Conservation (phyloP, 768 basidiomycete genomes). For the Psilocybe cyanescens region DNA sequence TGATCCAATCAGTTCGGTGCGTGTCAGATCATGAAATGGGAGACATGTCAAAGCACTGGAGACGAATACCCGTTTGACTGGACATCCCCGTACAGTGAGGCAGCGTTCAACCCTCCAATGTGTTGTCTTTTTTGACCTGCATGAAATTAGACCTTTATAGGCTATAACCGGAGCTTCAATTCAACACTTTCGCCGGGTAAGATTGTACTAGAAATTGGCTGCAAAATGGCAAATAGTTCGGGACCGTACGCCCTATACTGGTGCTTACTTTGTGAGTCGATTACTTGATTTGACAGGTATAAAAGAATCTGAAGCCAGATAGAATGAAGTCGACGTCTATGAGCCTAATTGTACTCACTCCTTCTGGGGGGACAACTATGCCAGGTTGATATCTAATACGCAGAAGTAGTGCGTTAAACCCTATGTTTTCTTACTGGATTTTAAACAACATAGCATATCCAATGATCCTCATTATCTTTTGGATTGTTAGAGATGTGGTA, state of each 20-base stretch:
- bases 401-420: conserved; percentile 16
- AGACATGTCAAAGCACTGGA: conserved; percentile 51
- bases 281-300: conserved; percentile 4
- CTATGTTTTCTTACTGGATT: too few species aligned
- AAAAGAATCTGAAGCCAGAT: too few species aligned
- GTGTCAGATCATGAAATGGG: conserved; percentile 45
- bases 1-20: conserved; percentile 14
- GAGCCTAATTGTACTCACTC: conserved; percentile 18
- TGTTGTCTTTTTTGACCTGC: conserved; percentile 32
- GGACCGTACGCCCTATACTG: conserved; percentile 10
- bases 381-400: conserved; percentile 15
- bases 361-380: conserved; percentile 21
- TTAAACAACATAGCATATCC: neutral
- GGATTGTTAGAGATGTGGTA: conserved; percentile 23
- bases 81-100: conserved; percentile 31
- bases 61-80: conserved; percentile 53
- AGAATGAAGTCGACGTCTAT: conserved; percentile 18
- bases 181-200: conserved; percentile 13
- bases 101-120: conserved; percentile 29
- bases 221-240: conserved; percentile 17
- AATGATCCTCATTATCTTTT: conserved; percentile 21
- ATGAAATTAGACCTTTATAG: neutral
- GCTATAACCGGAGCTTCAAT: conserved; percentile 22
- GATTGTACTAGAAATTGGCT: conserved; percentile 15
- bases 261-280: conserved; percentile 18